These are phyloP conservation scores for Larix sibirica DNA, from an alignment of 83 land plant species.

Conservation along the genomic window DNA sequence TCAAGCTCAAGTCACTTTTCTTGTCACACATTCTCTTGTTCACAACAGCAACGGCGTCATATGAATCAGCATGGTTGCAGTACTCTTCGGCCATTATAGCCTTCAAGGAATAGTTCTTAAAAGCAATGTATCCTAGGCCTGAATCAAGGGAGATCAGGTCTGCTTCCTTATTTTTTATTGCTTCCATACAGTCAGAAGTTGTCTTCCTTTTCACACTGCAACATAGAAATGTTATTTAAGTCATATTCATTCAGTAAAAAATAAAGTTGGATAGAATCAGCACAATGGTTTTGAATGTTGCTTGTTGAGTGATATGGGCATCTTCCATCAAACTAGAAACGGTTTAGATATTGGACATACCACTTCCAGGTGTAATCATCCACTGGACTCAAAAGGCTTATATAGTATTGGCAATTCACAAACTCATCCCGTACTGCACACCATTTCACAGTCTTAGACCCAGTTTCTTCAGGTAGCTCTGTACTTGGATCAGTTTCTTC, in stretches of 20 bases:
- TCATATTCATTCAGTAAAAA: background rate
- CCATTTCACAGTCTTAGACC: conserved; percentile 21
- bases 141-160: conserved; percentile 39
- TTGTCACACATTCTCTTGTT: conserved; percentile 22
- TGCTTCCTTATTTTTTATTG: conserved; percentile 35
- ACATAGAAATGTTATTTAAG: background rate
- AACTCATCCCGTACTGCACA: conserved; percentile 40
- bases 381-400: conserved; percentile 15
- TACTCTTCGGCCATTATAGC: conserved; percentile 41
- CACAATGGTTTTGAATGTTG: background rate
- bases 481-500: background rate
- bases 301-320: background rate
- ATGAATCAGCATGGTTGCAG: conserved; percentile 26
- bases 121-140: conserved; percentile 44
- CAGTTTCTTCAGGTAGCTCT: conserved; percentile 3
- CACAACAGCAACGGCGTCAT: conserved; percentile 35
- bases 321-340: background rate
- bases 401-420: conserved; percentile 24
- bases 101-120: conserved; percentile 46
- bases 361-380: conserved; percentile 36
- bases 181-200: conserved; percentile 29
- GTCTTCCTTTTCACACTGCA: conserved; percentile 33
- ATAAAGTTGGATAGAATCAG: background rate
- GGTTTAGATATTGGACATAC: conserved; percentile 14
- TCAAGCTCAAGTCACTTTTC: conserved; percentile 22